phyloP scores from a whole-genome alignment of 768 basidiomycete genomes.

The Phylloporus sp. region DNA sequence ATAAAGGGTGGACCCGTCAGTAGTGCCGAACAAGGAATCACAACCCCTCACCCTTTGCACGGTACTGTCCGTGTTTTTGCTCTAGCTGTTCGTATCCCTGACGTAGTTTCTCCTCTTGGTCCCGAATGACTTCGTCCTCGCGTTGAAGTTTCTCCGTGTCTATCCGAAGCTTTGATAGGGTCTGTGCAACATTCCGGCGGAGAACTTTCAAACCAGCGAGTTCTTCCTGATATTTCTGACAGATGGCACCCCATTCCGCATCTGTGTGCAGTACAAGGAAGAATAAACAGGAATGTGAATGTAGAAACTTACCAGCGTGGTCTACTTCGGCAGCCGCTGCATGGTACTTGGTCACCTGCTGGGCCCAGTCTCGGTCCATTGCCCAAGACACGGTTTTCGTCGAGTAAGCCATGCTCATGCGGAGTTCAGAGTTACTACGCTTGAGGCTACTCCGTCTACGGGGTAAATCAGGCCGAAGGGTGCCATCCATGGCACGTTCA shows the following conservation, averaged over 20 bases:
- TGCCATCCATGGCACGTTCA: conserved; percentile 28
- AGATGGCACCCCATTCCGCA: conserved; percentile 56
- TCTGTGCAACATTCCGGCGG: conserved; percentile 48
- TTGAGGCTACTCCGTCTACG: conserved; percentile 64
- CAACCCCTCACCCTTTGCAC: conserved; percentile 35
- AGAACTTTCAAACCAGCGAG: conserved; percentile 55
- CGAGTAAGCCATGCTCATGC: conserved; percentile 46
- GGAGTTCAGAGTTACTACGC: conserved; percentile 45
- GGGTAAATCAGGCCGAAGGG: conserved; percentile 32
- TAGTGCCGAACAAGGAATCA: neutral
- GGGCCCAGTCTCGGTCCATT: conserved; percentile 58
- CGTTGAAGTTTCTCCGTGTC: conserved; percentile 40
- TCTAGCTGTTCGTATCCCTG: conserved; percentile 38
- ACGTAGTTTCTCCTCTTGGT: conserved; percentile 39
- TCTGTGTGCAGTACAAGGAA: conserved; percentile 34
- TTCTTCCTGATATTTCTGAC: conserved; percentile 57
- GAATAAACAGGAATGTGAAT: neutral
- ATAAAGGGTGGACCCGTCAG: conserved; percentile 7
- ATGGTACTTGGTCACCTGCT: conserved; percentile 50
- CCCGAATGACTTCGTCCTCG: conserved; percentile 38
- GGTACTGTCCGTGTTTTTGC: conserved; percentile 39
- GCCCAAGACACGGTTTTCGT: conserved; percentile 75
- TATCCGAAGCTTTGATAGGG: conserved; percentile 35
- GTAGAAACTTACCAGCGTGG: conserved; percentile 31
- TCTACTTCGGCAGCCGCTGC: conserved; percentile 40